phyloP scores from a whole-genome alignment of 257 asterid genomes.

The Salvia rosmarinus region DNA sequence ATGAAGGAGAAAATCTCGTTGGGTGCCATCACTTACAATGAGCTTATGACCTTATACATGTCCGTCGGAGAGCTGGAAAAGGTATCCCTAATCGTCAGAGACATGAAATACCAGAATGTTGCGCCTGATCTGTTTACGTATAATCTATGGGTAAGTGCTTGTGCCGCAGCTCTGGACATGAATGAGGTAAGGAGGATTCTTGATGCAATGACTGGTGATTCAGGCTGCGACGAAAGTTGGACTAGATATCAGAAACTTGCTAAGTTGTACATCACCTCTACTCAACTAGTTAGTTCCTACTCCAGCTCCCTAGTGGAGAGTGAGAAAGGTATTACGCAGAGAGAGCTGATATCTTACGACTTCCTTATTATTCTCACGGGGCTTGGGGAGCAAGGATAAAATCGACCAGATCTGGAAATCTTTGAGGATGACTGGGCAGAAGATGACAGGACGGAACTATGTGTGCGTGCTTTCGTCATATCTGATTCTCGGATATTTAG shows the following conservation, averaged over 20 bases:
- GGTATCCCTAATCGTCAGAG: slow-evolving; percentile 58
- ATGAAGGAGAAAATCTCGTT: slow-evolving; percentile 68
- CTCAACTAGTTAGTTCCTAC: slow-evolving; percentile 58
- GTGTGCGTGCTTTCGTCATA: slow-evolving; percentile 67
- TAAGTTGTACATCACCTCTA: slow-evolving; percentile 57
- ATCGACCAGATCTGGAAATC: slow-evolving; percentile 84
- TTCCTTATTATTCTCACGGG: slow-evolving; percentile 71
- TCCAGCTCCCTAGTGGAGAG: slow-evolving; percentile 59
- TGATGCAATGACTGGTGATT: slow-evolving; percentile 54
- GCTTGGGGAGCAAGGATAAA: slow-evolving; percentile 68
- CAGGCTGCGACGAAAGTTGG: slow-evolving; percentile 65
- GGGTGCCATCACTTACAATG: slow-evolving; percentile 77
- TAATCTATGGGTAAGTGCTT: slow-evolving; percentile 82
- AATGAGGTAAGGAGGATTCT: slow-evolving; percentile 70
- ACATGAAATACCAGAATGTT: slow-evolving; percentile 63
- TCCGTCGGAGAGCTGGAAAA: slow-evolving; percentile 84
- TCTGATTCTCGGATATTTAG: slow-evolving; percentile 72
- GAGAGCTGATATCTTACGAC: slow-evolving; percentile 85
- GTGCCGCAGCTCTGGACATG: slow-evolving; percentile 73
- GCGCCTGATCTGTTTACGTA: slow-evolving; percentile 75
- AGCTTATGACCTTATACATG: slow-evolving; percentile 86
- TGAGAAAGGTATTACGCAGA: slow-evolving; percentile 68
- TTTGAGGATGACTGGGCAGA: slow-evolving; percentile 70
- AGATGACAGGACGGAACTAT: slow-evolving; percentile 73
- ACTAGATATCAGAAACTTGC: slow-evolving; percentile 68